phyloP scores from a whole-genome alignment of 2,329 filamentous ascomycete genomes.

The Ascochyta rabiei region DNA sequence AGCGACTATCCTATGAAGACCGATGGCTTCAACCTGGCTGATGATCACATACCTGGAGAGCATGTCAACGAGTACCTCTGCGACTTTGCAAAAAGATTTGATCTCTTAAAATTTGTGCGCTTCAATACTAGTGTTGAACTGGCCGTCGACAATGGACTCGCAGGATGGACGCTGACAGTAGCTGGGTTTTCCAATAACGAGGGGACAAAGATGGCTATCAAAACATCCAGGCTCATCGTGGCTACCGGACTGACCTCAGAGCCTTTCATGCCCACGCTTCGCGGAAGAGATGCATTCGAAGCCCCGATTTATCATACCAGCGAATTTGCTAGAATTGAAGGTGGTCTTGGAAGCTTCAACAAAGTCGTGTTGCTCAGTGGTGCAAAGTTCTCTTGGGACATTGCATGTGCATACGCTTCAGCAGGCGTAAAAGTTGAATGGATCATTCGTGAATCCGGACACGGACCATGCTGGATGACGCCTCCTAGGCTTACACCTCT shows the following conservation, averaged over 20 bases:
- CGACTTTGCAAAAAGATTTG: constrained; percentile 51
- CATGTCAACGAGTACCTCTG: constrained; percentile 64
- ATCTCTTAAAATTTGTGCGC: constrained; percentile 55
- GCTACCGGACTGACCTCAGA: constrained; percentile 68
- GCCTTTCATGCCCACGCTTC: constrained; percentile 60
- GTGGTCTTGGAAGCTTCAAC: constrained; percentile 44
- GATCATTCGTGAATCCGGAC: constrained; percentile 62
- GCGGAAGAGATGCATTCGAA: constrained; percentile 58
- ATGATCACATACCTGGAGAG: constrained; percentile 65
- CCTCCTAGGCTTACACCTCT: constrained; percentile 68
- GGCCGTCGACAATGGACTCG: constrained; percentile 42
- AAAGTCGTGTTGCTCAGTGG: constrained; percentile 61
- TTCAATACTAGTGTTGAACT: constrained; percentile 59
- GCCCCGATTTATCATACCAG: constrained; percentile 64
- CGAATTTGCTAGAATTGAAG: constrained; percentile 56
- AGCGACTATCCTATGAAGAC: constrained; percentile 45
- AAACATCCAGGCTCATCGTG: constrained; percentile 60
- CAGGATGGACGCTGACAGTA: constrained; percentile 31
- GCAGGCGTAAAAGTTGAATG: constrained; percentile 61
- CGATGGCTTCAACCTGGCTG: constrained; percentile 35
- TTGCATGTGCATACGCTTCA: constrained; percentile 61
- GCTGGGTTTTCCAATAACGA: background rate
- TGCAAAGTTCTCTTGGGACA: constrained; percentile 69
- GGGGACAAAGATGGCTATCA: background rate
- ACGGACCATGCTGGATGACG: constrained; percentile 65